Conservation (phyloP, 768 basidiomycete genomes). For the Leccinum boreale region DNA sequence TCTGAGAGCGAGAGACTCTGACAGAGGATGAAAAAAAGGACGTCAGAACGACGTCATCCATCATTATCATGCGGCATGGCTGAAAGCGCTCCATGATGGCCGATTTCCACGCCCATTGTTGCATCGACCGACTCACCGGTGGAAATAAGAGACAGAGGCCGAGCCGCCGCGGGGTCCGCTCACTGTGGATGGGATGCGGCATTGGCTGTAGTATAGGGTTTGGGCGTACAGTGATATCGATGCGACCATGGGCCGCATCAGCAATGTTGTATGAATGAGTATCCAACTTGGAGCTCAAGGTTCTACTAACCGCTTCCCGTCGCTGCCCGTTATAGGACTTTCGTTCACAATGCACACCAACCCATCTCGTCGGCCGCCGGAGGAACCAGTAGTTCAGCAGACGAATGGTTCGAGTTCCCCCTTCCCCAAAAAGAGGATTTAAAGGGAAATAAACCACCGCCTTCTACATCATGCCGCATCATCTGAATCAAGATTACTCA, state of each 20-base stretch:
- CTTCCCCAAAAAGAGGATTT: neutral
- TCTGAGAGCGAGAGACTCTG: neutral
- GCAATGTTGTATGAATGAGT: neutral
- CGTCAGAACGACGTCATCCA: neutral
- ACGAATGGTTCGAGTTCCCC: neutral
- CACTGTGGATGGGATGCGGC: neutral
- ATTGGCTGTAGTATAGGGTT: neutral
- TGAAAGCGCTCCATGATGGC: neutral
- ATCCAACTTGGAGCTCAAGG: neutral
- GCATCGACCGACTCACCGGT: neutral
- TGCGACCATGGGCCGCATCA: neutral
- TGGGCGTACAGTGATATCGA: neutral
- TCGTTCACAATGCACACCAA: neutral
- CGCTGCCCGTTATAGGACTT: neutral
- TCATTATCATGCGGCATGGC: neutral
- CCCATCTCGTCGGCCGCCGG: neutral
- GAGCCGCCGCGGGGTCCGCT: neutral
- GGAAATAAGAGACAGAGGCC: neutral
- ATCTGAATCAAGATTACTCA: neutral
- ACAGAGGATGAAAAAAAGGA: neutral
- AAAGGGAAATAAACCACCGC: neutral
- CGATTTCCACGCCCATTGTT: neutral
- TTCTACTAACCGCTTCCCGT: neutral
- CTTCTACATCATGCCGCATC: neutral
- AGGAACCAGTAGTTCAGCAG: neutral